These are phyloP conservation scores for Calocera cornea DNA, from an alignment of 768 basidiomycete species.

Conservation along the genomic window DNA sequence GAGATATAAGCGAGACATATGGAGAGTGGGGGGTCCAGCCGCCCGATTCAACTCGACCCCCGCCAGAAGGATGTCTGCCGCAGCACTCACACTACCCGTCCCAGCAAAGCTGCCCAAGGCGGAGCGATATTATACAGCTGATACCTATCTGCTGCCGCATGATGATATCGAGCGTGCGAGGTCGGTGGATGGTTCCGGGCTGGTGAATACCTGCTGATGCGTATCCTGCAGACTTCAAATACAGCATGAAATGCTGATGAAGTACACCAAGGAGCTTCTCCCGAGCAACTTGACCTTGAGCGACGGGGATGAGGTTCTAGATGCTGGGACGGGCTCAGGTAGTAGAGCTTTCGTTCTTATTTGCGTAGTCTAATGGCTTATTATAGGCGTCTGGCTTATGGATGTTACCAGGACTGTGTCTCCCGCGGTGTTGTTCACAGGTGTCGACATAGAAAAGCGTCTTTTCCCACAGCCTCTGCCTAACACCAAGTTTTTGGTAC, in stretches of 20 bases:
- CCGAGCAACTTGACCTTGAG: not conserved
- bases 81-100: not conserved
- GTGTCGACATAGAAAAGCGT: slow-evolving; percentile 13
- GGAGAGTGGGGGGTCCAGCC: too few relatives aligned
- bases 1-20: too few relatives aligned
- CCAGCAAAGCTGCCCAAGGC: not conserved
- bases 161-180: not conserved
- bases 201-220: not conserved
- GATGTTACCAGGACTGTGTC: slow-evolving; percentile 10
- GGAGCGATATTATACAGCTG: not conserved
- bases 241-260: not conserved
- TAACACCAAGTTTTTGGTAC: slow-evolving; percentile 13
- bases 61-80: not conserved
- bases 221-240: not conserved
- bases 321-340: not conserved
- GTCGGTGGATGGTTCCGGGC: not conserved
- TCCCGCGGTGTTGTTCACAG: slow-evolving; percentile 4
- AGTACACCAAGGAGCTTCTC: not conserved
- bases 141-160: not conserved
- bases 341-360: not conserved
- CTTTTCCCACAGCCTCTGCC: slow-evolving; percentile 12
- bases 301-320: not conserved
- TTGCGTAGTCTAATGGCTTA: not conserved
- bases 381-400: slow-evolving; percentile 14
- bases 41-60: too few relatives aligned